Evolutionary conservation across 345 rosid genomes (phyloP), one percentile per base, ranked within the genome.

Genomic region (Eucalyptus pauciflora): DNA sequence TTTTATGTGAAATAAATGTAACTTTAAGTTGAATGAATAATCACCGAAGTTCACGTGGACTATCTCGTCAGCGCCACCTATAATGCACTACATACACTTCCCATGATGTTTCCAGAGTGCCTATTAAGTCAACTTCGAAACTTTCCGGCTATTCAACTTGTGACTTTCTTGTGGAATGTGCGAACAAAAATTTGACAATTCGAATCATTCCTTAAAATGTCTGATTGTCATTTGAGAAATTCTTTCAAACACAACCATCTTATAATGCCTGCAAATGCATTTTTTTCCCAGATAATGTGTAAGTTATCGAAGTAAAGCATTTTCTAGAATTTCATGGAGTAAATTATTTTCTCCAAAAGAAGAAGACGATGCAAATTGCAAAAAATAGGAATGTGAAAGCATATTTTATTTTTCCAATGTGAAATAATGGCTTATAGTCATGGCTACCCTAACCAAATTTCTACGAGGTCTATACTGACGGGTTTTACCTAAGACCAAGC

Each of bases 91-190:
- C 69, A 60, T 0, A 25, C 69, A 58, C 69, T 60, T 60, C 69
- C n/a, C 31, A 27, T 12, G 69, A 60, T 60, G 69, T 60, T 60
- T 60, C 8, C 0, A 2, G 2, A 27, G 31, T 29, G 15, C n/a
- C 31, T 27, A 1, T 12, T 27, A 1, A 11, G 15, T 60, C 31
- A 12, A 6, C 4, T 60, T 12, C 0, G 7, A 60, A 60, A 60
- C 31, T 60, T 27, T 27, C 7, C 1, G 0, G 3, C 7, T 27
- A 12, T 27, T 60, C 4, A 60, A 27, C 31, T 2, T 1, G 31
- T 13, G 31, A 60, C 31, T 60, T 60, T 27, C 31, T 60, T 1
- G 31, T 27, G 69, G 31, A 29, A 60, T 27, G 31, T 60, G 31
- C 69, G 7, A 60, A 60, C 31, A 60, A 27, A 60, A 27, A 12